Evolutionary conservation across 2,329 filamentous ascomycete genomes (phyloP), one percentile per base, ranked within the genome.

Genomic region (Diaporthe citriasiana): DNA sequence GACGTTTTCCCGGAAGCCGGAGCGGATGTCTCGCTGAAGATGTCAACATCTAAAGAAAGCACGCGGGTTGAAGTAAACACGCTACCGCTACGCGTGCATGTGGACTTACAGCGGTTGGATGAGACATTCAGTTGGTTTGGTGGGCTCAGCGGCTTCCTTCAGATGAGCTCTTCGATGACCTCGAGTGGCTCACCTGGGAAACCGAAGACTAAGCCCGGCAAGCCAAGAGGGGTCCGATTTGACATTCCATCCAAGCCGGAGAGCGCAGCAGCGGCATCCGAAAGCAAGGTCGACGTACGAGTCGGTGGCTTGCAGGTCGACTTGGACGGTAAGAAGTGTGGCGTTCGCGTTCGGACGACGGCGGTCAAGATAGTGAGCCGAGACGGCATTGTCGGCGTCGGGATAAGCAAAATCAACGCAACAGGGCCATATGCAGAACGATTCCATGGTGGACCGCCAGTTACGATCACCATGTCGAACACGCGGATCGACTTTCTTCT

Each of bases 81-180:
- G 0, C 87, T 97, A 13, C 95, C 95, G 8, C 82, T 98, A 1
- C 90, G 92, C 74, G 82, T 98, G 13, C 89, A 92, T 73, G 83
- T 98, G 53, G 94, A 98, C 80, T 85, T 98, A 22, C 92, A 93
- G 76, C 90, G 90, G 72, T 84, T 98, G 30, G 97, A 98, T 78
- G 95, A 98, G 78, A 94, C 94, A 0, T 91, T 98, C 74, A 91
- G 91, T 72, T 95, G 94, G 88, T 95, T 98, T 82, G 97, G 97
- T 47, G 97, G 97, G 0, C 86, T 99, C 56, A 98, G 95, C 81
- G 95, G 95, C 77, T 93, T 99, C 70, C 85, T 99, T 56, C 97
- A 97, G 78, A 90, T 98, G 81, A 94, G 95, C 76, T 93, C 90
- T 74, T 98, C 96, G 0, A 93, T 97, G 76, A 91, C 93, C 15